Evolutionary conservation across 2,329 filamentous ascomycete genomes (phyloP).

Genomic region (Elsinoe ampelina): DNA sequence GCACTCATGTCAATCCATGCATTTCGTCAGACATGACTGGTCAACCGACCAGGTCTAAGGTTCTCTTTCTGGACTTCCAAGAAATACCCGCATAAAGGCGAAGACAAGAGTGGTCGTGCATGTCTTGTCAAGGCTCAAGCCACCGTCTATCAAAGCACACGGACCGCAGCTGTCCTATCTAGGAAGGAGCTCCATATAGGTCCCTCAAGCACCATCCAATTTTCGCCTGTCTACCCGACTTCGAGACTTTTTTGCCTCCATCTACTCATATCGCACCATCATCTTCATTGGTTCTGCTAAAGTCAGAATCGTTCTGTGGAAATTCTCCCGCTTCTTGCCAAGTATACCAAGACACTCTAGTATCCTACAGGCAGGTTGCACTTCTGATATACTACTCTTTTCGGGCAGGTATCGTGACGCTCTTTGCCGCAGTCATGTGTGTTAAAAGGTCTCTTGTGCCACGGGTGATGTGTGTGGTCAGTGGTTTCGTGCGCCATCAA

Average conservation of each 20-base stretch:
- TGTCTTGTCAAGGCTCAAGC: slow-evolving; percentile 11
- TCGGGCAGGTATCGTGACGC: slow-evolving; percentile 7
- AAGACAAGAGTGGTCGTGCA: slow-evolving; percentile 12
- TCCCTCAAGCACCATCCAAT: neutral
- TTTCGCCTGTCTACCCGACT: slow-evolving; percentile 1
- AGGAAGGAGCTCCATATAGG: slow-evolving; percentile 5
- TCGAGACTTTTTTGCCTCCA: neutral
- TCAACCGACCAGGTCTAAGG: neutral
- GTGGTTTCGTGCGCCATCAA: neutral
- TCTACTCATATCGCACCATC: neutral
- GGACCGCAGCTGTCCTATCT: slow-evolving; percentile 6
- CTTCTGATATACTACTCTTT: slow-evolving; percentile 10
- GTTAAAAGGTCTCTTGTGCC: neutral
- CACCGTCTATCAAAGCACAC: neutral
- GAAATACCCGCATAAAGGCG: neutral
- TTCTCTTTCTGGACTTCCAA: neutral
- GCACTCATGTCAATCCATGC: neutral
- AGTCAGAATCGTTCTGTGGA: slow-evolving; percentile 1
- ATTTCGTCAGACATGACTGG: neutral
- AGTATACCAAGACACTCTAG: slow-evolving; percentile 11
- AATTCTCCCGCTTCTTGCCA: slow-evolving; percentile 8
- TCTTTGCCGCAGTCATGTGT: neutral
- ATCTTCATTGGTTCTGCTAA: slow-evolving; percentile 4
- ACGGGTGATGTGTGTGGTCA: neutral
- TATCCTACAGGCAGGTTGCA: slow-evolving; percentile 12